These are phyloP conservation scores for Xylaria curta DNA, from an alignment of 495 filamentous ascomycete genomes.

Conservation along the genomic window DNA sequence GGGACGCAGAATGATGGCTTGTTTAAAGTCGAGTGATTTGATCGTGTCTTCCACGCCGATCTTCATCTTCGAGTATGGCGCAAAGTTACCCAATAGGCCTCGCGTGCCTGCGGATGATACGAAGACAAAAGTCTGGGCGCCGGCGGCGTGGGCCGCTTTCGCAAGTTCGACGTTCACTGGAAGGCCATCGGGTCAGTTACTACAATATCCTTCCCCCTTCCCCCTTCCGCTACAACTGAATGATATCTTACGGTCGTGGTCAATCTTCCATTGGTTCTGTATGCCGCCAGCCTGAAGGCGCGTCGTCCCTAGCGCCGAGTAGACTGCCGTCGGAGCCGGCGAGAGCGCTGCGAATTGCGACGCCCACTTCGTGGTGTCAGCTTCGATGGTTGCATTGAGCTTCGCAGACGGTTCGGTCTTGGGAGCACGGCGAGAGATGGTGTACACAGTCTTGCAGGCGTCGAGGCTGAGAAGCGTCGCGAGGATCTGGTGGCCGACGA, in stretches of 20 bases:
- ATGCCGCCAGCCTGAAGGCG: constrained; percentile 69
- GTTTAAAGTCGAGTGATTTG: constrained; percentile 71
- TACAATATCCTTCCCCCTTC: background rate
- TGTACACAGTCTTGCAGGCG: constrained; percentile 54
- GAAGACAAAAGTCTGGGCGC: constrained; percentile 71
- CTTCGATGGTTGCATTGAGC: constrained; percentile 54
- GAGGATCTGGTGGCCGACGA: constrained; percentile 64
- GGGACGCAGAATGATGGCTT: constrained; percentile 74
- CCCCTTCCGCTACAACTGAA: background rate
- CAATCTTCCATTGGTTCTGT: constrained; percentile 76
- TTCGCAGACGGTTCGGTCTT: constrained; percentile 52
- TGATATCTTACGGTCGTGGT: constrained; percentile 61
- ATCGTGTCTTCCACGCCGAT: constrained; percentile 79
- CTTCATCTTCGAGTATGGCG: constrained; percentile 78
- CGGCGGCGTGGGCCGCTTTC: constrained; percentile 66
- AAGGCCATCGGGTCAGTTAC: background rate
- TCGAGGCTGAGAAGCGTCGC: constrained; percentile 56
- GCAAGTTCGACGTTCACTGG: constrained; percentile 71
- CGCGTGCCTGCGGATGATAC: constrained; percentile 63
- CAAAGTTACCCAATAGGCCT: constrained; percentile 36
- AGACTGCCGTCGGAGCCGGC: constrained; percentile 64
- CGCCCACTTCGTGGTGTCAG: constrained; percentile 63
- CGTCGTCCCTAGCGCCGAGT: constrained; percentile 73
- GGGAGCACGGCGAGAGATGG: constrained; percentile 63
- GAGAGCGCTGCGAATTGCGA: constrained; percentile 56